Evolutionary conservation across 1,139 yeast species (phyloP).

Genomic region (Casaregolazyma suthepensis): DNA sequence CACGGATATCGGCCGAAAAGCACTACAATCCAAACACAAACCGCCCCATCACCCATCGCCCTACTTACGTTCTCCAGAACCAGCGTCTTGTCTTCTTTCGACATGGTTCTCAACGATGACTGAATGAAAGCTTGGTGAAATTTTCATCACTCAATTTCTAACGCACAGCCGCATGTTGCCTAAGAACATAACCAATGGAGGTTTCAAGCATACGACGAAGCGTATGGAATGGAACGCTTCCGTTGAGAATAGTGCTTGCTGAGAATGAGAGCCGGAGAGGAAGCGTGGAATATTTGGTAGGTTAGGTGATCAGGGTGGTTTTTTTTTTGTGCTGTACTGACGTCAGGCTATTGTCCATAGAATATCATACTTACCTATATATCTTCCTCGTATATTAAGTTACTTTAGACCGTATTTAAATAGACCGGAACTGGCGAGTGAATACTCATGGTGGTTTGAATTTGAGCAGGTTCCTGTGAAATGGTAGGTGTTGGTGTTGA

Average conservation of each 20-base stretch:
- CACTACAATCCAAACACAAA: background rate
- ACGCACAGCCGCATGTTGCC: background rate
- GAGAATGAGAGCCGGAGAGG: conserved; percentile 28
- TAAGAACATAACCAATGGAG: background rate
- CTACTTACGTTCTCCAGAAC: conserved; percentile 38
- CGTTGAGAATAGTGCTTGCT: conserved; percentile 36
- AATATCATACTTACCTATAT: conserved; percentile 53
- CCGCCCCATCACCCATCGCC: background rate
- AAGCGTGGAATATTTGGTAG: conserved; percentile 21
- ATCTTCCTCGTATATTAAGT: conserved; percentile 37
- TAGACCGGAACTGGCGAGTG: conserved; percentile 30
- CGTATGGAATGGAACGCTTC: conserved; percentile 55
- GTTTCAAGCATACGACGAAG: conserved; percentile 24
- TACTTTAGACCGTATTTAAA: conserved; percentile 42
- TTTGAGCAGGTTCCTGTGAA: conserved; percentile 55
- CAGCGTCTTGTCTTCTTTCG: conserved; percentile 25
- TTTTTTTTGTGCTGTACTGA: conserved; percentile 9
- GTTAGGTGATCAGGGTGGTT: background rate
- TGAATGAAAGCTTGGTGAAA: background rate
- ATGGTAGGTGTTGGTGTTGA: conserved; percentile 36
- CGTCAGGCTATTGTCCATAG: conserved; percentile 34
- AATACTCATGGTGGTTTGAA: conserved; percentile 59
- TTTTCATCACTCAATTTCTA: background rate
- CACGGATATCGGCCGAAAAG: background rate
- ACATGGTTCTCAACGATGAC: conserved; percentile 7